phyloP scores from a whole-genome alignment of 495 filamentous ascomycete genomes.

The Penicillium crystallinum region DNA sequence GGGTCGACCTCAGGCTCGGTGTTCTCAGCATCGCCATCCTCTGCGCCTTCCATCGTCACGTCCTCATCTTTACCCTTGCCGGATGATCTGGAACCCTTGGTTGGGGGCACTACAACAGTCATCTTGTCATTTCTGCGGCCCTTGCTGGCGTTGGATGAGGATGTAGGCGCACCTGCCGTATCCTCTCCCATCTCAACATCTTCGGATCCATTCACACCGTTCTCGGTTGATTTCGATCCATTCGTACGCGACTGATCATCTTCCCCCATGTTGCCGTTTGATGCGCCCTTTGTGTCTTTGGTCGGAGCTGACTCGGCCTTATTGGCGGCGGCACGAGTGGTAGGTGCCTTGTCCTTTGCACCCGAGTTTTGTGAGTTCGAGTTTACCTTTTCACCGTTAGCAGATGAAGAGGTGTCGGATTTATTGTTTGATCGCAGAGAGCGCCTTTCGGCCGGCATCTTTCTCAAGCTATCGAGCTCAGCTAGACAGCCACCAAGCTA shows the following conservation, averaged over 20 bases:
- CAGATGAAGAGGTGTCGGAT: slow-evolving; percentile 49
- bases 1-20: slow-evolving; percentile 55
- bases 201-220: slow-evolving; percentile 68
- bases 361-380: slow-evolving; percentile 48
- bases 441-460: slow-evolving; percentile 54
- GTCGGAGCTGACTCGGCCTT: slow-evolving; percentile 47
- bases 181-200: slow-evolving; percentile 82
- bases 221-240: slow-evolving; percentile 66
- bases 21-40: slow-evolving; percentile 45
- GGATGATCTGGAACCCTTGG: slow-evolving; percentile 65
- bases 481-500: slow-evolving; percentile 31
- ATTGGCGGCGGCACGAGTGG: slow-evolving; percentile 39
- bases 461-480: slow-evolving; percentile 37
- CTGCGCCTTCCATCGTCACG: slow-evolving; percentile 64
- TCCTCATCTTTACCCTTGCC: slow-evolving; percentile 66
- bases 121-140: slow-evolving; percentile 76
- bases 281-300: slow-evolving; percentile 45
- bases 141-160: slow-evolving; percentile 52
- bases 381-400: slow-evolving; percentile 52
- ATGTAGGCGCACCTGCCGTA: slow-evolving; percentile 53
- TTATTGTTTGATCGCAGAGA: slow-evolving; percentile 55
- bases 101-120: slow-evolving; percentile 79
- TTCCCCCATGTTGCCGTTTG: slow-evolving; percentile 44
- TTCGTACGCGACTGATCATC: slow-evolving; percentile 65
- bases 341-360: slow-evolving; percentile 46